Conservation (phyloP, 768 basidiomycete genomes). For the Rhodotorula graminis region DNA sequence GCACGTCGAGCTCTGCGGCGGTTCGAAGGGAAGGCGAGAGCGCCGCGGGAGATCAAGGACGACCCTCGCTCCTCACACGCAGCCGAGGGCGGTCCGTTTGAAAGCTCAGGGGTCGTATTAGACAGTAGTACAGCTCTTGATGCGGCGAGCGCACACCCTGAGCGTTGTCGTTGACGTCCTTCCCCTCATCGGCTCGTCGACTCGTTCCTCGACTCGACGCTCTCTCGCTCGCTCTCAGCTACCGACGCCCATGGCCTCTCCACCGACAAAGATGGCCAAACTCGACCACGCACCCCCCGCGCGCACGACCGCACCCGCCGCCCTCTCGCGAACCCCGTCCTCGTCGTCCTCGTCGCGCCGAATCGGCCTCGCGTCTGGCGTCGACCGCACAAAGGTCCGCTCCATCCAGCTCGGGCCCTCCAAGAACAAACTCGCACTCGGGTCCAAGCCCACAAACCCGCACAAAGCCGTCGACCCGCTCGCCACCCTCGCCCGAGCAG, state of each 20-base stretch:
- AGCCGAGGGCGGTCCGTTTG: too few relatives aligned
- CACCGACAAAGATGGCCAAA: neutral
- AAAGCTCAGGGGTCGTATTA: too few relatives aligned
- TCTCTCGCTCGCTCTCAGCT: too few relatives aligned
- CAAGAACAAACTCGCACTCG: neutral
- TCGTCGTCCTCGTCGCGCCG: slow-evolving; percentile 14
- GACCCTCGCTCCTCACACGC: too few relatives aligned
- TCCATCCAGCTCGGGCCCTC: neutral
- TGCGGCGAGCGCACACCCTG: too few relatives aligned
- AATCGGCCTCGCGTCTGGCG: slow-evolving; percentile 17
- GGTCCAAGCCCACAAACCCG: neutral
- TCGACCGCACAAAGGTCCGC: slow-evolving; percentile 1
- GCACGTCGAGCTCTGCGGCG: too few relatives aligned
- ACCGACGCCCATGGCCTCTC: neutral
- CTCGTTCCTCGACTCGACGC: too few relatives aligned
- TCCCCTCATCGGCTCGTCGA: too few relatives aligned
- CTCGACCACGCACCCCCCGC: neutral
- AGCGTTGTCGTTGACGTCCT: too few relatives aligned
- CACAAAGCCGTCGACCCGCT: neutral
- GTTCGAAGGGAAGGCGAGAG: too few relatives aligned
- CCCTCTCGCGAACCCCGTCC: neutral
- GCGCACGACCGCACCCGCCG: neutral
- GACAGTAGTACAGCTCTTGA: too few relatives aligned
- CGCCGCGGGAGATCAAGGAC: too few relatives aligned
- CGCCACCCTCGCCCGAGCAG: slow-evolving; percentile 38